These are phyloP conservation scores for Ophiostoma montium DNA, from an alignment of 2,329 filamentous ascomycete genomes.

Conservation along the genomic window DNA sequence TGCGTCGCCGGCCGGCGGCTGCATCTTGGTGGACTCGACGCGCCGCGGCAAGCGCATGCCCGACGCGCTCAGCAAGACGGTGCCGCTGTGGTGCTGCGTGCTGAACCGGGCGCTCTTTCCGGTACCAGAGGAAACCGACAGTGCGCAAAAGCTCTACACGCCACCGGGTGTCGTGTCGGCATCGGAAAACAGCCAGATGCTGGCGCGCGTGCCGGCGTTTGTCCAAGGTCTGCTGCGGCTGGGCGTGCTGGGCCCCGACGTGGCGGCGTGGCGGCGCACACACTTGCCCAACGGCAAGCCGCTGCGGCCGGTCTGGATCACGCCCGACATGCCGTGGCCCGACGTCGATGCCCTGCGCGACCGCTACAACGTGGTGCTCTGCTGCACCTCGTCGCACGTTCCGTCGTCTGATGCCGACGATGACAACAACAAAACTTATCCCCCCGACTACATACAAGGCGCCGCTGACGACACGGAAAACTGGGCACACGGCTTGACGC, in stretches of 20 bases:
- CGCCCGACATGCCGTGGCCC: slow-evolving; percentile 20
- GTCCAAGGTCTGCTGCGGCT: slow-evolving; percentile 38
- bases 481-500: slow-evolving; percentile 73
- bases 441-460: slow-evolving; percentile 91
- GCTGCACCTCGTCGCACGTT: slow-evolving; percentile 73
- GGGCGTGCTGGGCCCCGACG: slow-evolving; percentile 37
- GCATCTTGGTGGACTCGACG: slow-evolving; percentile 86
- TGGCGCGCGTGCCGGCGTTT: slow-evolving; percentile 42
- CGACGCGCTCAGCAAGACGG: slow-evolving; percentile 83
- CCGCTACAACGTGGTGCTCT: slow-evolving; percentile 58
- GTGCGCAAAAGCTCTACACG: slow-evolving; percentile 44
- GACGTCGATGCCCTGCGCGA: slow-evolving; percentile 19
- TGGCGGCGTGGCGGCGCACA: slow-evolving; percentile 27
- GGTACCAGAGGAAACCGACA: slow-evolving; percentile 14
- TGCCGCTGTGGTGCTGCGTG: slow-evolving; percentile 87
- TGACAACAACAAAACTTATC: slow-evolving; percentile 63
- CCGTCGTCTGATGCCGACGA: too few relatives aligned
- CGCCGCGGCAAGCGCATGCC: slow-evolving; percentile 75
- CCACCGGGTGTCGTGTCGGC: slow-evolving; percentile 57
- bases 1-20: slow-evolving; percentile 44
- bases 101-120: slow-evolving; percentile 64
- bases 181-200: slow-evolving; percentile 72
- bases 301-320: slow-evolving; percentile 67
- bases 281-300: slow-evolving; percentile 48
- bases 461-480: slow-evolving; percentile 91